Conservation (phyloP, 345 rosid genomes). For the Luvunga scandens region DNA sequence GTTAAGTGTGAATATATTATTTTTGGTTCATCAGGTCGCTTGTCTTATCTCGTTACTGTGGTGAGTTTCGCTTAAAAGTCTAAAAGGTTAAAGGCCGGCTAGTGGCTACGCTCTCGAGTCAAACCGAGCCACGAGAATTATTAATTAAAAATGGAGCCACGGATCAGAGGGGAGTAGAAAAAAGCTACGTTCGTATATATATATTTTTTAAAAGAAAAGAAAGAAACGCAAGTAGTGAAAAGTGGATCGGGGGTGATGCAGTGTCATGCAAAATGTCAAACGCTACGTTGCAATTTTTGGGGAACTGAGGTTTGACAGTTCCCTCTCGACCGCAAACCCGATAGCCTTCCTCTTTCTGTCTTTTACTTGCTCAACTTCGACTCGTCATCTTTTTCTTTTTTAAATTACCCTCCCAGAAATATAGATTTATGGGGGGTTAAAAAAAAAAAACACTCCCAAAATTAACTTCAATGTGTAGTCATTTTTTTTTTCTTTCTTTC, state of each 20-base stretch:
- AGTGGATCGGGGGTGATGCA: slow-evolving; percentile 28
- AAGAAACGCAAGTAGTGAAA: slow-evolving; percentile 7
- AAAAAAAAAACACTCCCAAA: too few relatives aligned
- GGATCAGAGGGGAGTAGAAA: not conserved
- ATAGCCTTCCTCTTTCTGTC: slow-evolving; percentile 24
- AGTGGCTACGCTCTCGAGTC: slow-evolving; percentile 4
- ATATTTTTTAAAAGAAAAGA: too few relatives aligned
- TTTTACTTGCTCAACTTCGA: slow-evolving; percentile 11
- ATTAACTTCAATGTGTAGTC: too few relatives aligned
- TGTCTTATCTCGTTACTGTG: not conserved
- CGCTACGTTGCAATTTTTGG: slow-evolving; percentile 56
- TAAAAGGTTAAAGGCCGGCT: not conserved
- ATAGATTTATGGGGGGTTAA: too few relatives aligned
- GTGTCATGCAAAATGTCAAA: slow-evolving; percentile 75
- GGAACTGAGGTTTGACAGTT: slow-evolving; percentile 55
- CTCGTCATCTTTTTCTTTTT: not conserved
- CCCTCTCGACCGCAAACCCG: slow-evolving; percentile 26
- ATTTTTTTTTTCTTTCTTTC: too few relatives aligned
- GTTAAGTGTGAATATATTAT: slow-evolving; percentile 19
- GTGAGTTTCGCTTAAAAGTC: not conserved
- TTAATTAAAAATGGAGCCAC: too few relatives aligned
- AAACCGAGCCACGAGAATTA: slow-evolving; percentile 13
- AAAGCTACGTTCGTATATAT: not conserved
- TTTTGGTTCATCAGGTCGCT: slow-evolving; percentile 5
- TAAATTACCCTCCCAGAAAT: too few relatives aligned